Evolutionary conservation across 2,329 filamentous ascomycete genomes (phyloP).

Genomic region (Stagonosporopsis tanaceti): DNA sequence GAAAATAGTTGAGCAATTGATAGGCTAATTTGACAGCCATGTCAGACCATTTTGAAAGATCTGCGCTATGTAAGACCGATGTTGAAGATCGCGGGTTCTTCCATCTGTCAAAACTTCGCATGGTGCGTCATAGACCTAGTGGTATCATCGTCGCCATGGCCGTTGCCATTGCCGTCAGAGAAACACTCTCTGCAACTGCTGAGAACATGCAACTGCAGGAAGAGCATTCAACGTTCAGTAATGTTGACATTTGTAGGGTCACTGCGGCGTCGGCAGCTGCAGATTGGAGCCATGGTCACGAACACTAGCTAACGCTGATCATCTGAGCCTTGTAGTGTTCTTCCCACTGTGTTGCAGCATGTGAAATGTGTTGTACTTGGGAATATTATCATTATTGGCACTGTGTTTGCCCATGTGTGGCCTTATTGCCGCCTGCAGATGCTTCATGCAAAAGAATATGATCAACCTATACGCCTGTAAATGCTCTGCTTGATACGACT

Average conservation of each 20-base stretch:
- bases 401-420: neutral
- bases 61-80: neutral
- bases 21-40: neutral
- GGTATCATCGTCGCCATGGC: neutral
- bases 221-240: neutral
- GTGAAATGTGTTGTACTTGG: neutral
- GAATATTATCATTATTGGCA: conserved; percentile 12
- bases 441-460: neutral
- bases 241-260: neutral
- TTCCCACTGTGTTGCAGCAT: neutral
- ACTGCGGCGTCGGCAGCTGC: neutral
- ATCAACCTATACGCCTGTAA: conserved; percentile 23
- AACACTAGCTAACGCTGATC: too few relatives aligned
- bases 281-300: too few relatives aligned
- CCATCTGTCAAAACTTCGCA: conserved; percentile 1
- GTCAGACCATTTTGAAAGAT: conserved; percentile 7
- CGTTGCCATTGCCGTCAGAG: neutral
- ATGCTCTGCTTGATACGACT: conserved; percentile 22
- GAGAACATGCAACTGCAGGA: neutral
- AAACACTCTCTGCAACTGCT: neutral
- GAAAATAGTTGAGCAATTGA: neutral
- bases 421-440: neutral
- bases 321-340: too few relatives aligned
- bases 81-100: conserved; percentile 10
- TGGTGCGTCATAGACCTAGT: conserved; percentile 7